phyloP scores from a whole-genome alignment of 2,329 filamentous ascomycete genomes.

The Epichloe hybrida region DNA sequence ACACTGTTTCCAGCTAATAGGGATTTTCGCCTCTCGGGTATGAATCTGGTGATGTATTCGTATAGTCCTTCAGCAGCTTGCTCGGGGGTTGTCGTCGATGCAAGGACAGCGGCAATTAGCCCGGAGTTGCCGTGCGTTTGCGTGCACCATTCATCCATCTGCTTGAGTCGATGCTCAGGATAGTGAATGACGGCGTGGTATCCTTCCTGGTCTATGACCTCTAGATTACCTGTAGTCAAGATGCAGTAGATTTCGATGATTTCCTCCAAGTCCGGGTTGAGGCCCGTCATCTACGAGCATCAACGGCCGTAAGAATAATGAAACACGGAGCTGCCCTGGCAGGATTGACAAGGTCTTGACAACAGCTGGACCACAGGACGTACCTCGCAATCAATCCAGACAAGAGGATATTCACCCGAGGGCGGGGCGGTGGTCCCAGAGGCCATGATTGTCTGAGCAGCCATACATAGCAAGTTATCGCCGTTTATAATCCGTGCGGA shows the following conservation, averaged over 20 bases:
- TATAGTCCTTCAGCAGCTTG: slow-evolving; percentile 62
- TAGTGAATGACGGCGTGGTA: slow-evolving; percentile 74
- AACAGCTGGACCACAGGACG: not conserved
- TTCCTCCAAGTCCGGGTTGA: slow-evolving; percentile 59
- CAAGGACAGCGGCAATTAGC: slow-evolving; percentile 61
- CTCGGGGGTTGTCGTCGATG: slow-evolving; percentile 59
- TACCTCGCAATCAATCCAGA: slow-evolving; percentile 70
- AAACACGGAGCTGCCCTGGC: not conserved
- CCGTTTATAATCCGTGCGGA: not conserved
- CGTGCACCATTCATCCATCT: slow-evolving; percentile 85
- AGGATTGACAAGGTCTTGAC: not conserved
- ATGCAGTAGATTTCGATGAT: slow-evolving; percentile 90
- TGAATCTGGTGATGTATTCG: slow-evolving; percentile 59
- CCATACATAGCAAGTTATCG: not conserved
- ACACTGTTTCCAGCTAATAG: slow-evolving; percentile 87
- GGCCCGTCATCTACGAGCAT: slow-evolving; percentile 58
- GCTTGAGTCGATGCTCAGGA: slow-evolving; percentile 51
- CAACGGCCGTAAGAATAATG: not conserved
- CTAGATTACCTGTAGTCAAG: slow-evolving; percentile 69
- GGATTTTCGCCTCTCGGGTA: slow-evolving; percentile 53
- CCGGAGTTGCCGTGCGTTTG: slow-evolving; percentile 69
- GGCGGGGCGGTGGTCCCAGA: not conserved
- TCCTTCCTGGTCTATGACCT: slow-evolving; percentile 60
- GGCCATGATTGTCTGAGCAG: not conserved
- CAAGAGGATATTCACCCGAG: slow-evolving; percentile 43